phyloP scores from a whole-genome alignment of 208 protist genomes.

The Blechomonas ayalai region DNA sequence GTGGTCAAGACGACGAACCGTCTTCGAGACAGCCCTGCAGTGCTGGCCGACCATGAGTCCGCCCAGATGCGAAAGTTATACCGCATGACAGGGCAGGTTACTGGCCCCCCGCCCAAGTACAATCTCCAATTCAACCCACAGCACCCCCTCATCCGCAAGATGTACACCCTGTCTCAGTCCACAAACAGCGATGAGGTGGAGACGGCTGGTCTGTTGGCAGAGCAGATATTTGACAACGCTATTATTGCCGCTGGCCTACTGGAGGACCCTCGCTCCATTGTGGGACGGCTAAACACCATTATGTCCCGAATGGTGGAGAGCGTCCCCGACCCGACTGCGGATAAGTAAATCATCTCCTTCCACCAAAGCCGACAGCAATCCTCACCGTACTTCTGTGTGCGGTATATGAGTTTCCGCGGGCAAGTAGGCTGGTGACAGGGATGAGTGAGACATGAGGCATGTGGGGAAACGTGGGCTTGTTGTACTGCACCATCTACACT shows the following conservation, averaged over 20 bases:
- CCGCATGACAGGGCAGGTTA: constrained; percentile 74
- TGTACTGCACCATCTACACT: too few species aligned
- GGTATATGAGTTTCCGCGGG: too few species aligned
- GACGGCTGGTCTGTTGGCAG: constrained; percentile 74
- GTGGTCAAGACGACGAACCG: constrained; percentile 81
- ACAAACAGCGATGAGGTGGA: constrained; percentile 65
- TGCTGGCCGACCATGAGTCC: constrained; percentile 89
- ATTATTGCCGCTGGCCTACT: constrained; percentile 88
- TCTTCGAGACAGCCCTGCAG: constrained; percentile 82
- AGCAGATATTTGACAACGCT: constrained; percentile 93
- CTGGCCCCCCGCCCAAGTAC: constrained; percentile 86
- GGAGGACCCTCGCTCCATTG: constrained; percentile 89
- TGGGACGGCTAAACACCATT: constrained; percentile 85
- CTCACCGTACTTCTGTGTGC: not conserved
- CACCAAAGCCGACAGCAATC: too few species aligned
- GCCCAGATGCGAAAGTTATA: constrained; percentile 91
- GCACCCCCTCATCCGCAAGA: constrained; percentile 87
- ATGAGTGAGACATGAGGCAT: too few species aligned
- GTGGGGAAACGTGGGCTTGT: too few species aligned
- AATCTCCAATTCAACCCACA: constrained; percentile 91
- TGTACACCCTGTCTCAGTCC: constrained; percentile 84
- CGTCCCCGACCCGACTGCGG: constrained; percentile 74
- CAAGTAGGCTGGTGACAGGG: too few species aligned
- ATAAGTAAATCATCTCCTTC: too few species aligned
- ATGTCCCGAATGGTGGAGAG: constrained; percentile 89